Evolutionary conservation across 2,329 filamentous ascomycete genomes (phyloP).

Genomic region (Scorias spongiosa): DNA sequence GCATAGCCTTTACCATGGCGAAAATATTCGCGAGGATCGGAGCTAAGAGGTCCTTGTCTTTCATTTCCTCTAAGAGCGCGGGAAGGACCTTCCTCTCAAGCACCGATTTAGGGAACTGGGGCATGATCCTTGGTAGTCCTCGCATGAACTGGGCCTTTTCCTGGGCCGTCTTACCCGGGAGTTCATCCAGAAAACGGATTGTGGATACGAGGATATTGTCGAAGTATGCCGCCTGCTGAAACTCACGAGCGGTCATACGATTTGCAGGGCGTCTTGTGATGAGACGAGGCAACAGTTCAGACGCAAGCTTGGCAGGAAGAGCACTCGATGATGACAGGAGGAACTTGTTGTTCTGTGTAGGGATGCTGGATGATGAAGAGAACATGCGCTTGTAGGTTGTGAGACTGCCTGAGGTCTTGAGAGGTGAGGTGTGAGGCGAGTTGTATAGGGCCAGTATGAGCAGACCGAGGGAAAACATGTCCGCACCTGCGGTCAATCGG

Average conservation of each 20-base stretch:
- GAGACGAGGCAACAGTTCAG: constrained; percentile 64
- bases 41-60: constrained; percentile 75
- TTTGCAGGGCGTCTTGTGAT: constrained; percentile 80
- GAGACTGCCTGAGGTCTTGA: constrained; percentile 66
- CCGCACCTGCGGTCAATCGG: constrained; percentile 67
- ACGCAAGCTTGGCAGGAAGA: constrained; percentile 62
- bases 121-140: constrained; percentile 70
- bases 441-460: constrained; percentile 86
- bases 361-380: constrained; percentile 60
- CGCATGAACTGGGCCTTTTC: constrained; percentile 89
- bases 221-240: constrained; percentile 91
- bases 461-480: constrained; percentile 88
- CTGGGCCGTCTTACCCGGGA: constrained; percentile 79
- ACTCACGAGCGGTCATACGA: constrained; percentile 73
- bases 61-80: constrained; percentile 79
- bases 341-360: constrained; percentile 70
- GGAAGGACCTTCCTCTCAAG: constrained; percentile 90
- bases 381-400: constrained; percentile 79
- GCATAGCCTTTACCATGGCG: constrained; percentile 67
- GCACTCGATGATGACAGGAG: constrained; percentile 52
- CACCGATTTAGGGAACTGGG: constrained; percentile 84
- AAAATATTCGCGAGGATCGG: constrained; percentile 84
- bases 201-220: constrained; percentile 94
- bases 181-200: constrained; percentile 80
- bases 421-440: constrained; percentile 75